Evolutionary conservation across 202 grass and related monocot species (phyloP).

Genomic region (Zoysia matrella): DNA sequence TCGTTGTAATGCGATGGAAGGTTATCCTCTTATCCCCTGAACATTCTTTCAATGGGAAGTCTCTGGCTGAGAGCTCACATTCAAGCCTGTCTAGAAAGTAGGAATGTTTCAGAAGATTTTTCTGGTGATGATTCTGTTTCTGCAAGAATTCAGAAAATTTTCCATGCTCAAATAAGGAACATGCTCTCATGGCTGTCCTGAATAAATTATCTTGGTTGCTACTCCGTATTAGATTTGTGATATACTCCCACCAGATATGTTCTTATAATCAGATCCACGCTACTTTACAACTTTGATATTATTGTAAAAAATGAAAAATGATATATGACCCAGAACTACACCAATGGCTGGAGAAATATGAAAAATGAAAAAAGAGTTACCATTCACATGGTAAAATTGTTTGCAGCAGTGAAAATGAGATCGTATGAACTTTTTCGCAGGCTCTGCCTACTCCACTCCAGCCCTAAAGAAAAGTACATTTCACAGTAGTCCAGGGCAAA

Average conservation of each 20-base stretch:
- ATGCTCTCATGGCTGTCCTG: too few relatives aligned
- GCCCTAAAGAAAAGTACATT: background rate
- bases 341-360: background rate
- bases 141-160: too few relatives aligned
- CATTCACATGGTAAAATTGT: background rate
- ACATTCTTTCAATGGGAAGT: background rate
- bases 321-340: background rate
- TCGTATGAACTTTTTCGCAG: background rate
- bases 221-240: too few relatives aligned
- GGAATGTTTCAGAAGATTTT: background rate
- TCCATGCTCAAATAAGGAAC: background rate
- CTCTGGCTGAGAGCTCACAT: slow-evolving; percentile 4
- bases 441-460: background rate
- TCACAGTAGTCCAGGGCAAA: background rate
- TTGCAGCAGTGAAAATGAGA: background rate
- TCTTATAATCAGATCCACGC: too few relatives aligned
- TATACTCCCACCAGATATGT: too few relatives aligned
- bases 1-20: background rate
- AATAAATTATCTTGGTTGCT: too few relatives aligned
- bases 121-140: too few relatives aligned
- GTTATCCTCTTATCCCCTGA: slow-evolving; percentile 26
- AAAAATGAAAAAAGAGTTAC: background rate
- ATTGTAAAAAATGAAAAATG: too few relatives aligned
- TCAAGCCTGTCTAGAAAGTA: background rate
- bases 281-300: too few relatives aligned